Evolutionary conservation across 2,329 filamentous ascomycete species (phyloP).

Genomic region (Scedosporium minutisporum): DNA sequence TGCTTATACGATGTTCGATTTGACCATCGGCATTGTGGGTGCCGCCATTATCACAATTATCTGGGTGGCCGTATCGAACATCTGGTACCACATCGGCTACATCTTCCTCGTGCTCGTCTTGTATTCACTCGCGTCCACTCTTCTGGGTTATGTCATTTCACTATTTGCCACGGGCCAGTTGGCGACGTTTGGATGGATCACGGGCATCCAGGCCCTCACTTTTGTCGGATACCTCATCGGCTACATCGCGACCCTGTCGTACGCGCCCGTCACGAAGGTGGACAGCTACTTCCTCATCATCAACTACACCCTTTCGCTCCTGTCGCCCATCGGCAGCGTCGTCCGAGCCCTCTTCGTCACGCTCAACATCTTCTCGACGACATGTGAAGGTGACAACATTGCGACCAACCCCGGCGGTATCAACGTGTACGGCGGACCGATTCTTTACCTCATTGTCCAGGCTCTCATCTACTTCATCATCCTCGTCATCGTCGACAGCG

Average conservation of each 20-base stretch:
- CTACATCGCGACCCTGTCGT: constrained; percentile 65
- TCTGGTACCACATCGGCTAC: constrained; percentile 74
- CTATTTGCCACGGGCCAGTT: constrained; percentile 71
- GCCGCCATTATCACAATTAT: constrained; percentile 59
- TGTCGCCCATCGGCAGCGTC: constrained; percentile 70
- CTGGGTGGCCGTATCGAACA: constrained; percentile 52
- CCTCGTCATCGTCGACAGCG: constrained; percentile 73
- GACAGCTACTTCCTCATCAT: constrained; percentile 58
- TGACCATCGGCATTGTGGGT: constrained; percentile 35
- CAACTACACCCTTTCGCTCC: constrained; percentile 63
- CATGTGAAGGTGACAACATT: constrained; percentile 58
- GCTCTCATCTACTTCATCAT: constrained; percentile 59
- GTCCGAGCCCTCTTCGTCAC: constrained; percentile 65
- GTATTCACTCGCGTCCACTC: constrained; percentile 68
- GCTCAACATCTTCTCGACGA: constrained; percentile 74
- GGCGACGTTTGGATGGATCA: constrained; percentile 74
- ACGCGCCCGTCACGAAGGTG: constrained; percentile 58
- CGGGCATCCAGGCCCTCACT: constrained; percentile 62
- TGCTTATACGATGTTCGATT: constrained; percentile 71
- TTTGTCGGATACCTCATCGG: constrained; percentile 65
- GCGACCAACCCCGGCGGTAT: constrained; percentile 62
- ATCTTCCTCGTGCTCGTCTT: constrained; percentile 73
- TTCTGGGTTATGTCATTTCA: constrained; percentile 73
- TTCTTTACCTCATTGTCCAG: constrained; percentile 73
- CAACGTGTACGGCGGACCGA: constrained; percentile 70